Percentiles rank a stretch among this genome's conserved stretches.
Evolutionary conservation across 2,329 filamentous ascomycete species (phyloP).

Genomic region (Scedosporium apiospermum): DNA sequence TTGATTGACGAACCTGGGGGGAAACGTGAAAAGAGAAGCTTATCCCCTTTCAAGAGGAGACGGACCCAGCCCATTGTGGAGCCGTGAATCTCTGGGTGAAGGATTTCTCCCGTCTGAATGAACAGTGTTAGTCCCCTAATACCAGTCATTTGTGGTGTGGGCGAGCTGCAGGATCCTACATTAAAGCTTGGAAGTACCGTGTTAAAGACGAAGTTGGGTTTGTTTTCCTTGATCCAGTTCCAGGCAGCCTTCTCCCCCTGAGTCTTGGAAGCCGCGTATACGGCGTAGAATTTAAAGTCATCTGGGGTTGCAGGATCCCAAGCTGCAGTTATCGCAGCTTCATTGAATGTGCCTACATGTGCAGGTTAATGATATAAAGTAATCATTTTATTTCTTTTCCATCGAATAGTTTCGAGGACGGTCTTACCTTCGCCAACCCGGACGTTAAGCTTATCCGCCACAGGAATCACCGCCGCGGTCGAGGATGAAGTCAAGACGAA

Average conservation of each 20-base stretch:
- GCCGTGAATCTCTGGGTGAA: constrained; percentile 10
- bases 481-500: constrained; percentile 31
- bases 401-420: background rate
- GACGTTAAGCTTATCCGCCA: constrained; percentile 8
- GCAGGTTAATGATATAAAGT: too few relatives aligned
- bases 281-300: constrained; percentile 4
- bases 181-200: background rate
- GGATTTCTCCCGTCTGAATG: constrained; percentile 8
- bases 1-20: background rate
- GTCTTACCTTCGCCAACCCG: background rate
- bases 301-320: background rate
- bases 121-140: background rate
- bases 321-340: background rate
- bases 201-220: constrained; percentile 14
- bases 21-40: background rate
- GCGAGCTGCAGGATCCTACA: background rate
- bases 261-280: constrained; percentile 26
- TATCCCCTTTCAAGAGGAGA: constrained; percentile 7
- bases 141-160: background rate
- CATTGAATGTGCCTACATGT: background rate
- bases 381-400: background rate
- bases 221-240: constrained; percentile 23
- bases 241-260: constrained; percentile 23
- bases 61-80: constrained; percentile 11
- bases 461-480: constrained; percentile 7